These are phyloP conservation scores for Cadophora luteo-olivacea DNA, from an alignment of 2,329 filamentous ascomycete species.

Conservation along the genomic window DNA sequence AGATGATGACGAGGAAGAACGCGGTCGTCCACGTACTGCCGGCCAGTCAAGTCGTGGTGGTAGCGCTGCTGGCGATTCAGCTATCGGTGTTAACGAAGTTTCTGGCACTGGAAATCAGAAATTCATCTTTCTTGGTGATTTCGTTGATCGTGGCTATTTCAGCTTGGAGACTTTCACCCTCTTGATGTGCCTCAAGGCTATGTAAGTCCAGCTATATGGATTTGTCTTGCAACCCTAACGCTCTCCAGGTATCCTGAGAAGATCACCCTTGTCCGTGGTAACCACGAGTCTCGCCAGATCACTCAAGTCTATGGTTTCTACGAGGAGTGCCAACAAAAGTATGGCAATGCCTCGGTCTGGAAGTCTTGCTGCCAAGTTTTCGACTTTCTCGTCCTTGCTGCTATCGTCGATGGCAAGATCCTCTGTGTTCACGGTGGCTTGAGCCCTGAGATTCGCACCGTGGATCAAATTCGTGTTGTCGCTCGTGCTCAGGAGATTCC, in stretches of 20 bases:
- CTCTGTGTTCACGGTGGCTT: slow-evolving; percentile 76
- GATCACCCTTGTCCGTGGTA: slow-evolving; percentile 75
- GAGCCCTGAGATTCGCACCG: slow-evolving; percentile 74
- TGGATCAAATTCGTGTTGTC: slow-evolving; percentile 78
- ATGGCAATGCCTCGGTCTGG: slow-evolving; percentile 80
- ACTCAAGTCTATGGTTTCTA: slow-evolving; percentile 83
- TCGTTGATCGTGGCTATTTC: slow-evolving; percentile 78
- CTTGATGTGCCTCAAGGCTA: slow-evolving; percentile 74
- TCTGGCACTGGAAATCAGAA: slow-evolving; percentile 67
- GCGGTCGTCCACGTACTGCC: slow-evolving; percentile 53
- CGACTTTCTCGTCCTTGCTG: slow-evolving; percentile 76
- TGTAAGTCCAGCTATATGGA: slow-evolving; percentile 52
- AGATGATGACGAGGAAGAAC: slow-evolving; percentile 56
- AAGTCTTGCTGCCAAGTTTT: slow-evolving; percentile 82
- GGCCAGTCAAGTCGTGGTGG: slow-evolving; percentile 51
- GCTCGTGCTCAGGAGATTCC: slow-evolving; percentile 78
- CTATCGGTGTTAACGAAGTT: slow-evolving; percentile 46
- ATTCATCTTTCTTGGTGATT: slow-evolving; percentile 76
- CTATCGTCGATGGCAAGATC: slow-evolving; percentile 76
- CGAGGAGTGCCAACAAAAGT: slow-evolving; percentile 79
- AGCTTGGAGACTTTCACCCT: slow-evolving; percentile 76
- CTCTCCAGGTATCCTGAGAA: slow-evolving; percentile 68
- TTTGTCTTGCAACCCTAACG: slow-evolving; percentile 28
- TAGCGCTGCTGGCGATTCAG: slow-evolving; percentile 48
- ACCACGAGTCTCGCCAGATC: slow-evolving; percentile 79